Base-by-base conservation (phyloP, 2,329 filamentous ascomycete genomes). In the Diplocarpon mali region DNA sequence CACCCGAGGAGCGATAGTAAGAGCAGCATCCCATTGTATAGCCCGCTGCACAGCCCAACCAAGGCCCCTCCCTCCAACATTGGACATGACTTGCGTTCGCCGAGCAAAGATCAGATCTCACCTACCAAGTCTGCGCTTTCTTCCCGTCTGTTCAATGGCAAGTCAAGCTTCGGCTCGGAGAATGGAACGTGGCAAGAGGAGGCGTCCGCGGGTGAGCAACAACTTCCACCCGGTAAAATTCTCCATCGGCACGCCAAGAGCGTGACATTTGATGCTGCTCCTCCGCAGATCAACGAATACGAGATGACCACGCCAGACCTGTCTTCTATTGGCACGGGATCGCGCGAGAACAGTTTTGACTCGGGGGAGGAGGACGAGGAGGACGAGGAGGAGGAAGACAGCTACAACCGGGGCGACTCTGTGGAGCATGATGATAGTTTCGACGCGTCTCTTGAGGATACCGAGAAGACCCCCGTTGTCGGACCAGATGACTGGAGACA, bases 401-500 rank as follows among this genome's bases (percentile, higher is more conserved):
- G 72, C 51, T 64, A 71, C 35, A 67, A 69, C 15, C 61, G 64
- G 32, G 62, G 72, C 8, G 75, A 75, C 35, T 78, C 75, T 20
- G 75, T 73, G 5, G 67, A 76, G 24, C 73, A 77, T 43, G 73
- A 75, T 35, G 90, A 95, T 60, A 95, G 90, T 67, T 96, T 96
- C 56, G 90, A 96, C 64, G 90, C 86, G 12, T 94, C 88, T 6
- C 73, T 96, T 1, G 90, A 96, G 65, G 90, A 96, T 60, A 90
- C 87, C 5, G 87, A 94, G 59, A 96, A 96, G 70, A 96, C 92
- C 1, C 92, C 92, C 0, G 92, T 98, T 10, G 90, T 98, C n/a
- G 77, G 93, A 16, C 92, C 92, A 0, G 92, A 96, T 58, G 88
- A 95, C 62, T 98, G 92, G 92, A 80, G 85, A 51, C 85, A 89